Base-by-base conservation (phyloP, 495 filamentous ascomycete species). In the Aspergillus panamensis region DNA sequence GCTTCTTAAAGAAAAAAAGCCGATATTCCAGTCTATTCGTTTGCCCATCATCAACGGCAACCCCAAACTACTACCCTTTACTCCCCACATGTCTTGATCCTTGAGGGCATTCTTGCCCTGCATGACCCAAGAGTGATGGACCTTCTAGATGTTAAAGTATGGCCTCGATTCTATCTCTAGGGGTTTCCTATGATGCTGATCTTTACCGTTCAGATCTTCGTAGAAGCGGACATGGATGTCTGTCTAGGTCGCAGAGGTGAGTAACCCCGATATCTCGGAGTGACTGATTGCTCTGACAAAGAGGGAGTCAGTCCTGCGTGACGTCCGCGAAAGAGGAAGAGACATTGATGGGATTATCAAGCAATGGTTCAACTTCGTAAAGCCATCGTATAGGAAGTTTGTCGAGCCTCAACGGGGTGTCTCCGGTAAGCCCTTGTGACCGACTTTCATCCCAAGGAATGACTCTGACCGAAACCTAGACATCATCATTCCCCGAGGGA, bases 261-360 rank as follows among this genome's bases (percentile, higher is more conserved):
- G 85, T 77, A 39, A 51, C 8, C 32, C 51, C 35, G 9, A 40
- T 53, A 0, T 7, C 14, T 21, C 14, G 6, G 9, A 51, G 33
- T 25, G 31, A n/a, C 6, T 10, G 33, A 17, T n/a, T 47, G 30
- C 9, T 57, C 53, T 61, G 53, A 62, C 40, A n/a, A 42, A 51
- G 21, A 62, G 51, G 57, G 30, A 69, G 57, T 21, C 61, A 96
- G 90, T 96, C 59, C 69, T 92, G 39, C 88, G 92, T 63, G 92
- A 97, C 74, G 88, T 96, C 14, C 81, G 79, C 60, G 88, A 95
- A 63, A 80, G 92, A 63, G 91, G 90, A 8, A 80, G 92, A 53
- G 90, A 95, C 59, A 85, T 97, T 55, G 90, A 96, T 61, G 94
- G 94, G 39, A 92, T 92, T 65, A 92, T 97, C 65, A 97, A 97